Evolutionary conservation across 345 rosid genomes (phyloP), one percentile per base, ranked within the genome.

Genomic region (Melaleuca alternifolia): DNA sequence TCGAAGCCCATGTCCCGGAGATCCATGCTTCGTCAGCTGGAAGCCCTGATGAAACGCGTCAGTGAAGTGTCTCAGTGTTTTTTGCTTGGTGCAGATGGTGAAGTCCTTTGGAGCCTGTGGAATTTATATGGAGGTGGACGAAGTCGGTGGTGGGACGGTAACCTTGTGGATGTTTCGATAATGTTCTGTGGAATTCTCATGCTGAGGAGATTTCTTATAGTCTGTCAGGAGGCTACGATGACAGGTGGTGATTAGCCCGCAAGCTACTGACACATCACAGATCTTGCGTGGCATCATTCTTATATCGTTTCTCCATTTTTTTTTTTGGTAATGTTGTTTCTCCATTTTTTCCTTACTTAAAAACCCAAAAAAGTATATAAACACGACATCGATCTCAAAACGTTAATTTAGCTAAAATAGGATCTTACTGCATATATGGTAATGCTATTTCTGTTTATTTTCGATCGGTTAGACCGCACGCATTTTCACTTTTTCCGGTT

Each of bases 1-100:
- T 85, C 87, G 54, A 88, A 53, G 21, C 76, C 83, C 54, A 87
- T 87, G 62, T 44, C 21, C 30, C 85, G 23, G 14, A 83, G 33
- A 65, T 87, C 88, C 85, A 87, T 82, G 24, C 48, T 71, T 10
- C 7, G 33, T 12, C 28, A 26, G 24, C 79, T 71, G 24, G 8
- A 71, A 16, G 46, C 44, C 5, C 1, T 20, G 79, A 16, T 33
- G 46, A 5, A 41, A 37, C 18, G 18, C 53, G 53, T 51, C 53
- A 6, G 53, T 51, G 53, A 51, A 33, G 48, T 6, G 77, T 65
- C 1, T 33, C 15, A 4, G 48, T 4, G 48, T 33, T 71, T 71
- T 46, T 18, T 0, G 46, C 79, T 18, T 0, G 46, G 79, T 71
- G 75, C 37, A 61, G 75, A 28, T 61, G 75, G 20, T 0, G 24